Base-by-base conservation (phyloP, 2,329 filamentous ascomycete genomes). In the Pseudocercospora ulei region DNA sequence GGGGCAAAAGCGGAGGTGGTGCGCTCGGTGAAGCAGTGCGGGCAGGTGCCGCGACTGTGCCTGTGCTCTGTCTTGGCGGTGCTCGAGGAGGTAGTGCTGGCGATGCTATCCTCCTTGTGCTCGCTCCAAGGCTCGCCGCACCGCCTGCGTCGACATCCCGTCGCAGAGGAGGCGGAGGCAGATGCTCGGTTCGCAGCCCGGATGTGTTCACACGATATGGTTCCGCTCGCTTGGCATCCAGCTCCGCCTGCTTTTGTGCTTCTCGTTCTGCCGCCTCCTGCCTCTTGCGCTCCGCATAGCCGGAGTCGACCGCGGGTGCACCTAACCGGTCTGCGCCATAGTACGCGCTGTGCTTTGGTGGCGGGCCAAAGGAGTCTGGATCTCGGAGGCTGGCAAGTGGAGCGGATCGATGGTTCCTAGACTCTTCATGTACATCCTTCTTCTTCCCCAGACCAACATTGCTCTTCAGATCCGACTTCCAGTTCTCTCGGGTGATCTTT, bases 341-440 rank as follows among this genome's bases (percentile, higher is more conserved):
- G 48, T 68, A 70, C 34, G 67, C 65, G 40, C 66, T 61, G 45
- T 73, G 80, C 53, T 75, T 87, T 0, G 86, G 86, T 16, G 86
- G 86, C 14, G 85, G 83, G 2, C 75, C 84, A 57, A 93, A 94
- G 9, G 76, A 73, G 30, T 50, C 48, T 39, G 57, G 86, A 56
- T 94, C 85, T 57, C 76, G 78, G 18, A 94, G 70, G 3, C 75
- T 69, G 5, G 76, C 69, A 27, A 92, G 64, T 1, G 86, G 85
- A 9, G 70, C 68, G 4, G 73, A 70, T 36, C 70, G 63, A 47
- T 76, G 75, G 14, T 71, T 65, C 26, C 59, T 54, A 19, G 72
- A 63, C 23, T 62, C 54, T 39, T 56, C 55, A 25, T 62, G 57
- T 9, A 60, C 49, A 40, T 67, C 61, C 44, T 55, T 51, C 41